Base-by-base conservation (phyloP, 495 filamentous ascomycete genomes). In the Tuber magnatum region DNA sequence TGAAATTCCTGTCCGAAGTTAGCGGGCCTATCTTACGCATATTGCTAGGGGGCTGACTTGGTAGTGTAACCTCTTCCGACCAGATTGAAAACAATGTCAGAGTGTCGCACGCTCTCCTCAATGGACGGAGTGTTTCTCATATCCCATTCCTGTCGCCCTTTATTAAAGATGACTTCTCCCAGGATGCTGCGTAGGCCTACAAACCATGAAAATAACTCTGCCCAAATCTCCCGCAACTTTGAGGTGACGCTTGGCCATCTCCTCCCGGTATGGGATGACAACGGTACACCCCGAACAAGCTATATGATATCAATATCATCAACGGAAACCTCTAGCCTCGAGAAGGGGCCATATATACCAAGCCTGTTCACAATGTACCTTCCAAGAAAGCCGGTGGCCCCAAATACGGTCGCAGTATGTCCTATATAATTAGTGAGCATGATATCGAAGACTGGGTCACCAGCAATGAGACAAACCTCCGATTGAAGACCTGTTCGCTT, bases 311-410 rank as follows among this genome's bases (percentile, higher is more conserved):
- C 28, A 46, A 71, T 46, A 74, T 73, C 51, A 82, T 88, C 73
- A 88, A 84, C 71, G 75, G 77, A 78, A 78, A 44, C 72, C 28
- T 70, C 9, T 42, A 40, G 61, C 43, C 14, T 32, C 14, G 43
- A 32, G 43, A 9, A 39, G 69, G 70, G 65, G 61, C 70, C 68
- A 42, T 41, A 82, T 88, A 78, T 88, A 97, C 95, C 95, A 82
- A 99, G 90, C 81, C 91, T 89, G 85, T 97, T 96, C 81, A 98
- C 95, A 84, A 99, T 96, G 84, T 99, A 99, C 81, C 95, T 91
- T 81, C 95, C 95, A 56, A 99, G 88, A 84, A 96, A 94, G 77
- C 95, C 95, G 65, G 94, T 97, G 77, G 96, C 96, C 85, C 95
- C 95, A 85, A 99, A 99, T 81, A 99, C 94, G 65, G 95, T 99